phyloP scores from a whole-genome alignment of 176 grass and related monocot species.

The Cocos nucifera region DNA sequence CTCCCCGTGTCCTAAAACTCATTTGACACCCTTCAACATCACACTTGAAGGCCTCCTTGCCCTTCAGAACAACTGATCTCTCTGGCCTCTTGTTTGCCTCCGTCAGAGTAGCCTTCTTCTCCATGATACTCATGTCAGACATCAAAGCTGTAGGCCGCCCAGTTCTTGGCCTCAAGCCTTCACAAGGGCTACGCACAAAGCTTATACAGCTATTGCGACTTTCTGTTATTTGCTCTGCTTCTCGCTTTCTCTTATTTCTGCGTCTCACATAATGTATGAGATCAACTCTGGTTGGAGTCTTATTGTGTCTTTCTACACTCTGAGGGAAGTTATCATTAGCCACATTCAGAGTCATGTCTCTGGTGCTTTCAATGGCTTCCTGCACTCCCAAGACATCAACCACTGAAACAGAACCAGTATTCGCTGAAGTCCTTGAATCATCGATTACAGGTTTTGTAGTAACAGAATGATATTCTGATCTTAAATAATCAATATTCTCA shows the following conservation, averaged over 20 bases:
- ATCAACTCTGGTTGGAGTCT: slow-evolving; percentile 32
- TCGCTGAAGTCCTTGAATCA: slow-evolving; percentile 18
- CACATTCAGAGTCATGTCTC: neutral
- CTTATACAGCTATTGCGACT: slow-evolving; percentile 16
- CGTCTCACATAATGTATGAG: slow-evolving; percentile 58
- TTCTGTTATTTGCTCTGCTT: slow-evolving; percentile 4
- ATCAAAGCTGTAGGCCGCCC: neutral
- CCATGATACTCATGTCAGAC: neutral
- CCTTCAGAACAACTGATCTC: slow-evolving; percentile 14
- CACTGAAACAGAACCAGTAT: neutral
- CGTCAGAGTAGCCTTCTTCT: slow-evolving; percentile 1
- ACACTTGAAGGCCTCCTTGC: slow-evolving; percentile 10
- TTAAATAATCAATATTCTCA: neutral
- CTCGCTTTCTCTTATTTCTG: slow-evolving; percentile 39
- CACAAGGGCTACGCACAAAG: slow-evolving; percentile 69
- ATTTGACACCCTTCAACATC: slow-evolving; percentile 26
- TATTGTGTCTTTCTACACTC: slow-evolving; percentile 26
- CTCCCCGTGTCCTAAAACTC: slow-evolving; percentile 29
- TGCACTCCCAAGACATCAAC: neutral
- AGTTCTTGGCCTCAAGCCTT: slow-evolving; percentile 60
- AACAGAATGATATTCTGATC: neutral
- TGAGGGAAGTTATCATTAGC: neutral
- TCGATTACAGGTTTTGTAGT: neutral
- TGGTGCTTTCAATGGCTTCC: slow-evolving; percentile 7
- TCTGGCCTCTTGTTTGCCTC: slow-evolving; percentile 2